A percentile compares a stretch with the other conserved stretches of the same genome.
Evolutionary conservation across 495 filamentous ascomycete genomes (phyloP).

Genomic region (Aspergillus sclerotioniger): DNA sequence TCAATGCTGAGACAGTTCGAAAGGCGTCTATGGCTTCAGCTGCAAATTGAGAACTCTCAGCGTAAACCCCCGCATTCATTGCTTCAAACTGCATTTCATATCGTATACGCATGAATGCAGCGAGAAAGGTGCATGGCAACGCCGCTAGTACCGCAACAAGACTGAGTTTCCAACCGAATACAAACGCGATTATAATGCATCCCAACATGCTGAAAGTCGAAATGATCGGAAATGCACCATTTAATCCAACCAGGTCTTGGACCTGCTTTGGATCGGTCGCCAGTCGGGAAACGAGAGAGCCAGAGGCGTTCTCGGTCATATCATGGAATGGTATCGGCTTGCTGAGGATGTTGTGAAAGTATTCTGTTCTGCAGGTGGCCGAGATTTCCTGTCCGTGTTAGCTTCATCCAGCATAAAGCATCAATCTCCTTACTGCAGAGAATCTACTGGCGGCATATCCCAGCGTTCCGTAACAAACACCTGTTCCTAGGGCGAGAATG

Average conservation of each 20-base stretch:
- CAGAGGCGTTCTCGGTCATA: constrained; percentile 44
- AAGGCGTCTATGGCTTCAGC: constrained; percentile 58
- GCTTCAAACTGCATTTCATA: constrained; percentile 52
- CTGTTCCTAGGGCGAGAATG: constrained; percentile 50
- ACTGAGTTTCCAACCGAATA: constrained; percentile 62
- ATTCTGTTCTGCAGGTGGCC: constrained; percentile 54
- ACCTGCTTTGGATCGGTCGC: constrained; percentile 60
- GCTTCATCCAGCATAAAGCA: neutral
- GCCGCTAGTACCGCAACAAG: constrained; percentile 55
- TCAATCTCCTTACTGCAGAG: constrained; percentile 24
- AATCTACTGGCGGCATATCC: constrained; percentile 52
- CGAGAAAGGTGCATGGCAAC: constrained; percentile 52
- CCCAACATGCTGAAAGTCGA: constrained; percentile 52
- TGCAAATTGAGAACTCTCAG: constrained; percentile 52
- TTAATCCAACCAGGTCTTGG: constrained; percentile 57
- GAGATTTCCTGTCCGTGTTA: neutral
- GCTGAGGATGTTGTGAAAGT: constrained; percentile 56
- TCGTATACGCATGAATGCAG: constrained; percentile 54
- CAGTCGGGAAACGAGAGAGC: constrained; percentile 50
- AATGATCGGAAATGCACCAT: constrained; percentile 31
- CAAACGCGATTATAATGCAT: constrained; percentile 53
- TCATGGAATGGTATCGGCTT: constrained; percentile 61
- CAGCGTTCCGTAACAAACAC: constrained; percentile 51
- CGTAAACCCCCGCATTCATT: constrained; percentile 56
- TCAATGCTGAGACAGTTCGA: constrained; percentile 55